Base-by-base conservation (phyloP, 371 early-diverging fungal genomes). In the Mortierella sp. region DNA sequence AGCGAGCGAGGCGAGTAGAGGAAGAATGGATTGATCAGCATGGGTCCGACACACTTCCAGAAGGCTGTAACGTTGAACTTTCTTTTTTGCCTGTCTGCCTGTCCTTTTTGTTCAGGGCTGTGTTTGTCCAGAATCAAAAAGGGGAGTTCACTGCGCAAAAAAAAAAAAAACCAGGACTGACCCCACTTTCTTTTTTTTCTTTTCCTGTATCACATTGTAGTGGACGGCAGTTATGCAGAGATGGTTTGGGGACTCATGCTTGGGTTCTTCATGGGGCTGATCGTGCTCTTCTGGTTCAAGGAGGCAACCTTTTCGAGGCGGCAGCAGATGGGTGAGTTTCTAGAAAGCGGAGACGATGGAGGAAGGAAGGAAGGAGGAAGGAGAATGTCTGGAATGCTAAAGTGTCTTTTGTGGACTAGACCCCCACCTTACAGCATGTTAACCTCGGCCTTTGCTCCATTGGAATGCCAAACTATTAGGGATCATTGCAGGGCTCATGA, bases 21-120 rank as follows among this genome's bases (percentile, higher is more conserved):
- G 90, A 91, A 51, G 89, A 87, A 49, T 91, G 92, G 90, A 90
- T 89, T 71, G 92, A 91, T 30, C 86, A 67, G 41, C 73, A 85
- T 65, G 82, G 85, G 3, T 82, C 81, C 16, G 84, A 84, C 30
- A 84, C 84, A 13, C 72, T 86, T 54, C 86, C 87, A 3, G 87
- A 87, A 54, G 88, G 86, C 60, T 78, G 84, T 88, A 71, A 71
- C n/a, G n/a, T n/a, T n/a, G n/a, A n/a, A n/a, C n/a, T n/a, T n/a
- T n/a, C n/a, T n/a, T n/a, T n/a, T n/a, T n/a, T n/a, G n/a, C n/a
- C n/a, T n/a, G n/a, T n/a, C n/a, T n/a, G n/a, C n/a, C n/a, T n/a
- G n/a, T n/a, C n/a, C n/a, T n/a, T n/a, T n/a, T n/a, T n/a, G n/a
- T n/a, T n/a, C n/a, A n/a, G n/a, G n/a, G n/a, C n/a, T n/a, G n/a